A percentile compares a stretch with the other conserved stretches of the same genome.
Evolutionary conservation across 768 basidiomycete species (phyloP).

Genomic region (Gymnopilus dilepis): DNA sequence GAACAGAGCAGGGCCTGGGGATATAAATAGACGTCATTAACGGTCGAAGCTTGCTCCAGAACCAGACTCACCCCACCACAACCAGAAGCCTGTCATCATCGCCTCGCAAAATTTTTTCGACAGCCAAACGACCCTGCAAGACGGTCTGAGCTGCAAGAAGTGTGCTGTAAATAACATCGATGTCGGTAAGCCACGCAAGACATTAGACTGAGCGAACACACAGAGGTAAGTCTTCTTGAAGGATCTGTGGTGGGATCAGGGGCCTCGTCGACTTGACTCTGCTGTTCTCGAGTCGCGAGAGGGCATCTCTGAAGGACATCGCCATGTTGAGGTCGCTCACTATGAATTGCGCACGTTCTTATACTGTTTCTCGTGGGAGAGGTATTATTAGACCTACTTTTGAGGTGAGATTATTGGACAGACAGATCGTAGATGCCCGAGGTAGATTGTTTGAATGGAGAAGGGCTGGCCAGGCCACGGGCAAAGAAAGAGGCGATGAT

Average conservation of each 20-base stretch:
- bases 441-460: constrained; percentile 12
- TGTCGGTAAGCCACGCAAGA: neutral
- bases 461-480: neutral
- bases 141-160: constrained; percentile 87
- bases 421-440: constrained; percentile 11
- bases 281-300: constrained; percentile 82
- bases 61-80: constrained; percentile 74
- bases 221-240: constrained; percentile 93
- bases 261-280: constrained; percentile 88
- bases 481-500: neutral
- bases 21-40: neutral
- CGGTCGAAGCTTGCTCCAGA: neutral
- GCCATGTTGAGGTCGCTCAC: constrained; percentile 64
- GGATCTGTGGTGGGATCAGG: constrained; percentile 92
- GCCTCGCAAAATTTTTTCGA: constrained; percentile 81
- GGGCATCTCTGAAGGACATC: constrained; percentile 80
- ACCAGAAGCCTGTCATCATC: constrained; percentile 93
- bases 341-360: constrained; percentile 28
- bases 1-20: constrained; percentile 89
- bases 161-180: constrained; percentile 50
- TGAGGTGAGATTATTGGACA: constrained; percentile 7
- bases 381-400: constrained; percentile 15
- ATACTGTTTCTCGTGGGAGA: constrained; percentile 23
- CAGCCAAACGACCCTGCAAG: constrained; percentile 78
- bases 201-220: constrained; percentile 36